Base-by-base conservation (phyloP, 768 basidiomycete species). In the Cystofilobasidium macerans region DNA sequence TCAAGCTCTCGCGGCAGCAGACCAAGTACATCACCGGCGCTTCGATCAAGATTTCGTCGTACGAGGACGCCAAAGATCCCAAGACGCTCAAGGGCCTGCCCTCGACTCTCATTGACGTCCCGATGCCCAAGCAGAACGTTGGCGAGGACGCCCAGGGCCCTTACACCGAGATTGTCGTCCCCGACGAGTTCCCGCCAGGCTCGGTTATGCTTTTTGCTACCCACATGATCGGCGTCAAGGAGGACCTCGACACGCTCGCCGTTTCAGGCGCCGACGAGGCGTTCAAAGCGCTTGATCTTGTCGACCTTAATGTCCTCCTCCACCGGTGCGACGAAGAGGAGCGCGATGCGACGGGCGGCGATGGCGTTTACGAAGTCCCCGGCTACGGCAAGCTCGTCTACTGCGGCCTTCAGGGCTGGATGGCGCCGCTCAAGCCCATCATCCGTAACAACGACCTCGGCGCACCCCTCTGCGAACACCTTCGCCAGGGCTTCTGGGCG, bases 341-440 rank as follows among this genome's bases (percentile, higher is more conserved):
- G 76, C 80, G 84, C 42, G 94, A 98, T 73, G 87, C 88, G 2
- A 94, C 89, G 1, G 79, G 76, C 3, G 89, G 89, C 0, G 82
- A 84, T 73, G 93, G 95, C 3, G 82, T 79, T 1, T 98, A 98
- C 75, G 81, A 86, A 56, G 78, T 99, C 38, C 88, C 93, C 6
- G 83, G 81, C 28, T 72, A 83, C 28, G 90, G 87, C 0, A 81
- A 82, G 66, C 78, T 92, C 75, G 84, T 83, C 14, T 99, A 97
- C 76, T 97, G 93, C 72, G 95, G 95, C 22, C 75, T 98, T 59
- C 90, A 98, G 72, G 95, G 95, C 1, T 99, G 93, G 91, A 97
- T 99, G 91, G 83, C 86, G 70, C 85, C 85, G 0, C 78, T 98
- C 62, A 81, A 84, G 43, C 83, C 84, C 70, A 84, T 98, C 74